A percentile compares a stretch with the other conserved stretches of the same genome.
phyloP scores from a whole-genome alignment of 331 rosid species.

The Rhamnella rubrinervis region DNA sequence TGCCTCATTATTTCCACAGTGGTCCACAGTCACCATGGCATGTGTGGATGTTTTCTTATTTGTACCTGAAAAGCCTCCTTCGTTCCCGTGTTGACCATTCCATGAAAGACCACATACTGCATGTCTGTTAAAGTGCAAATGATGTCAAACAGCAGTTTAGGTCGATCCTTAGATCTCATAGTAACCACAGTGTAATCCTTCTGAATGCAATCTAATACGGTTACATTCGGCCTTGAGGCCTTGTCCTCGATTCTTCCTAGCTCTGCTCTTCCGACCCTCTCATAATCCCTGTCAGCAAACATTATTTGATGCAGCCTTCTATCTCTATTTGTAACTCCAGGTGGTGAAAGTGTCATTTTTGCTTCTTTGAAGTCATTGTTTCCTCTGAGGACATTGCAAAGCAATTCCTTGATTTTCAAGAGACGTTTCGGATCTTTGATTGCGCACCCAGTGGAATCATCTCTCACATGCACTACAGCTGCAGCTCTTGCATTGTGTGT shows the following conservation, averaged over 20 bases:
- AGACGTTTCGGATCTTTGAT: constrained; percentile 68
- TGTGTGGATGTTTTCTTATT: too few species aligned
- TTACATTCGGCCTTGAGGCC: constrained; percentile 61
- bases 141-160: constrained; percentile 81
- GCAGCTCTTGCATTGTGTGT: constrained; percentile 92
- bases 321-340: constrained; percentile 75
- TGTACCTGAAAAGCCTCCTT: constrained; percentile 83
- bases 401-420: constrained; percentile 61
- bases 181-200: constrained; percentile 83
- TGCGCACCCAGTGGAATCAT: constrained; percentile 59
- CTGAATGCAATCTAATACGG: constrained; percentile 67
- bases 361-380: constrained; percentile 69
- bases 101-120: constrained; percentile 94
- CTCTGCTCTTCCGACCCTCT: constrained; percentile 53
- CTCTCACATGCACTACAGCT: constrained; percentile 87
- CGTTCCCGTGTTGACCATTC: constrained; percentile 69
- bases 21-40: too few species aligned
- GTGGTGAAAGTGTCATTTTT: constrained; percentile 65
- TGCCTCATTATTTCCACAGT: neutral
- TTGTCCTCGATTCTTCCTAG: constrained; percentile 36
- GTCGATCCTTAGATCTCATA: constrained; percentile 84
- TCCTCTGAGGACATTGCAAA: constrained; percentile 79
- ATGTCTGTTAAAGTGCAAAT: constrained; percentile 93
- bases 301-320: constrained; percentile 93
- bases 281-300: constrained; percentile 95